These are phyloP conservation scores for Hymenoscyphus fructigenus DNA, from an alignment of 2,329 filamentous ascomycete species.

Conservation along the genomic window DNA sequence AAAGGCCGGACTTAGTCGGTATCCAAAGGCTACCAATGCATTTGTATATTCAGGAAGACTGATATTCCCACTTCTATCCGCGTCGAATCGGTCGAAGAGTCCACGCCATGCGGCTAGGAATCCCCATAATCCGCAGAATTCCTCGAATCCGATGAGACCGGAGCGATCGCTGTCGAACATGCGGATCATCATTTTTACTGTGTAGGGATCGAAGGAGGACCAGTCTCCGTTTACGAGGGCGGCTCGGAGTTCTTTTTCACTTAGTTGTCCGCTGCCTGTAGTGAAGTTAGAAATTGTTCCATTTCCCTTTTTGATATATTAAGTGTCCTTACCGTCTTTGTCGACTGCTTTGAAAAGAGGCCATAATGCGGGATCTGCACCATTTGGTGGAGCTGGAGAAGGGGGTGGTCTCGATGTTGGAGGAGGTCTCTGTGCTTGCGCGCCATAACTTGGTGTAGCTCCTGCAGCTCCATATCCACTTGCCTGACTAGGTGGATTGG, in stretches of 20 bases:
- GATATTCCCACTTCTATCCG: conserved; percentile 83
- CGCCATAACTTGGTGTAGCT: conserved; percentile 41
- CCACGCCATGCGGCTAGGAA: conserved; percentile 93
- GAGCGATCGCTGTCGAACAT: conserved; percentile 96
- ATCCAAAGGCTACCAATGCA: conserved; percentile 89
- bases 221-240: conserved; percentile 97
- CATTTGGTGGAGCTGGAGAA: conserved; percentile 55
- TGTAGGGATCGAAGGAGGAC: conserved; percentile 89
- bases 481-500: not conserved
- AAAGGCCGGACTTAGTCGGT: conserved; percentile 81
- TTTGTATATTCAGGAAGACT: conserved; percentile 83
- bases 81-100: conserved; percentile 93
- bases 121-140: conserved; percentile 95
- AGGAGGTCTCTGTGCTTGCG: conserved; percentile 45
- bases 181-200: conserved; percentile 97
- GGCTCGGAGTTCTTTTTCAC: conserved; percentile 80
- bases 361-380: conserved; percentile 71
- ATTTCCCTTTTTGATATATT: not conserved
- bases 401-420: conserved; percentile 64
- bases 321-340: conserved; percentile 61
- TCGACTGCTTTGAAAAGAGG: conserved; percentile 90
- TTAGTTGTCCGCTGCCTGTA: conserved; percentile 73
- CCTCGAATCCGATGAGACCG: conserved; percentile 88
- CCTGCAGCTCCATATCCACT: conserved; percentile 45
- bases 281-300: conserved; percentile 17